Percentiles rank a stretch among this genome's conserved stretches.
Conservation (phyloP, 192 early-diverging fungal genomes). For the Rhizophagus clarus region DNA sequence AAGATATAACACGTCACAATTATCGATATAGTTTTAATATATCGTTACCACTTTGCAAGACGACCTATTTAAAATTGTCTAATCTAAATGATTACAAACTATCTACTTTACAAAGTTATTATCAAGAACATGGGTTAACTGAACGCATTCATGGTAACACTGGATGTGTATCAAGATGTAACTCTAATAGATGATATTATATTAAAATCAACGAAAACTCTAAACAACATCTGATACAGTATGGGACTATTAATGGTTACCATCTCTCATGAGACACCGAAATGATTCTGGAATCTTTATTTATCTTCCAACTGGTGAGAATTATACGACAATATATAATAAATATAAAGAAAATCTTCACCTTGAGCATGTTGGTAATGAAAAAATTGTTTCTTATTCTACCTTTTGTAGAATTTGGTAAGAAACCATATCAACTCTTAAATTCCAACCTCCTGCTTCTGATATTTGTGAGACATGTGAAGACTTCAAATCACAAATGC, state of each 20-base stretch:
- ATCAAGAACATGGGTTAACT: neutral
- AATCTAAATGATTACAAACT: no score
- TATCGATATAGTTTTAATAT: no score
- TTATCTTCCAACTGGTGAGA: neutral
- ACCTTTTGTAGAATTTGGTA: neutral
- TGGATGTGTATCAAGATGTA: neutral
- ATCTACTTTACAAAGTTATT: no score
- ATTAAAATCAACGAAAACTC: no score
- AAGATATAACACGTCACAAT: neutral
- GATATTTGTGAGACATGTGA: neutral
- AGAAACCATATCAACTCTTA: neutral
- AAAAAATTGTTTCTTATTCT: neutral
- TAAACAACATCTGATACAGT: neutral
- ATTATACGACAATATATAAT: neutral
- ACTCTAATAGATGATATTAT: no score
- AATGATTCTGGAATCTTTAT: neutral
- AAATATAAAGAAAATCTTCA: neutral
- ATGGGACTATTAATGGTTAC: neutral
- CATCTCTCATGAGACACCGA: neutral
- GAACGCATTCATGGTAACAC: neutral
- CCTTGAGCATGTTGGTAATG: neutral
- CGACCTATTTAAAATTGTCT: no score
- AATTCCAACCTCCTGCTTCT: neutral
- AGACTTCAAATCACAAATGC: neutral
- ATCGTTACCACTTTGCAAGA: no score